A percentile compares a stretch with the other conserved stretches of the same genome.
phyloP scores from a whole-genome alignment of 225 moss, liverwort and hornwort genomes.

The Asterella californica region DNA sequence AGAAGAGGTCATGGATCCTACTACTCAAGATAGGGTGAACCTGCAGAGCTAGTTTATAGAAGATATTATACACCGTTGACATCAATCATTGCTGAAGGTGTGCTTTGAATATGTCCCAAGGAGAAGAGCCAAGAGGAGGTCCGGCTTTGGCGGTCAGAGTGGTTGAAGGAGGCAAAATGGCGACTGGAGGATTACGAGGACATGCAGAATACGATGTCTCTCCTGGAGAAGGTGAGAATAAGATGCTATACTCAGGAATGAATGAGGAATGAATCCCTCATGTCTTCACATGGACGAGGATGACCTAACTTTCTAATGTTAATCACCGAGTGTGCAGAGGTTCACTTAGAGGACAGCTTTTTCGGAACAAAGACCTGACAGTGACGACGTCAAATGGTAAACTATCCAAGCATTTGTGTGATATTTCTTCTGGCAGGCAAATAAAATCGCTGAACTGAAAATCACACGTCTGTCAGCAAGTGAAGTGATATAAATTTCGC shows the following conservation, averaged over 20 bases:
- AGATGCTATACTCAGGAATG: neutral
- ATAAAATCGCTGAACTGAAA: neutral
- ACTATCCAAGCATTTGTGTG: neutral
- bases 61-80: neutral
- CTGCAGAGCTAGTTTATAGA: neutral
- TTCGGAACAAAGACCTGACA: neutral
- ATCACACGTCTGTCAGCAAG: neutral
- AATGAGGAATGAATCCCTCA: no score
- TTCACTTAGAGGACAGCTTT: neutral
- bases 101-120: neutral
- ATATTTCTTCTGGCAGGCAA: neutral
- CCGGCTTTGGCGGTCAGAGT: neutral
- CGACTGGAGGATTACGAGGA: constrained; percentile 7
- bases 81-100: neutral
- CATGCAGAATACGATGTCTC: constrained; percentile 9
- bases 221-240: constrained; percentile 5
- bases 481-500: neutral
- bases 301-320: neutral
- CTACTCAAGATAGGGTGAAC: neutral
- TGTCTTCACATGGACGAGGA: no score
- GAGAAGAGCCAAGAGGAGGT: neutral
- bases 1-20: neutral
- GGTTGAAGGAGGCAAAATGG: constrained; percentile 16
- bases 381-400: neutral
- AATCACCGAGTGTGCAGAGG: neutral